Percentiles rank a stretch among this genome's conserved stretches.
Conservation (phyloP, 108 stramenopile genomes). For the Skeletonema costatum region DNA sequence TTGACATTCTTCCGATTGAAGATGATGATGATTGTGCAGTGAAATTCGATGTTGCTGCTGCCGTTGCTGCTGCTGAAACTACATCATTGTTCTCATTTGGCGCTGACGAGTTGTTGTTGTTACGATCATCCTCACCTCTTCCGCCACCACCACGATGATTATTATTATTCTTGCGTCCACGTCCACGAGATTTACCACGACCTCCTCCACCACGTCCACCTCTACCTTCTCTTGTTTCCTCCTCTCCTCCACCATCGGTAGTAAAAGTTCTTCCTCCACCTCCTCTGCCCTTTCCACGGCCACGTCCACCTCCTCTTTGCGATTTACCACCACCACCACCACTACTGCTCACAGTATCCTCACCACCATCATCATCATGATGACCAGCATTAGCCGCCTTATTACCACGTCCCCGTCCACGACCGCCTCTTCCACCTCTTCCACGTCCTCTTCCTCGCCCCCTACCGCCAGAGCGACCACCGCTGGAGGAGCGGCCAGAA, state of each 20-base stretch:
- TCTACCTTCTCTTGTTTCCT: background rate
- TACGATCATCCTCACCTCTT: background rate
- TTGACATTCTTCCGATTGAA: background rate
- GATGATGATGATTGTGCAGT: constrained; percentile 3
- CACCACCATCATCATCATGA: background rate
- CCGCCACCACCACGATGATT: background rate
- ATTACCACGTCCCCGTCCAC: constrained; percentile 15
- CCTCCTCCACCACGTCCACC: background rate
- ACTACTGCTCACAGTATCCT: background rate
- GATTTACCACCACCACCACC: constrained; percentile 6
- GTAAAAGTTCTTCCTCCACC: background rate
- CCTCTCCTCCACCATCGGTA: background rate
- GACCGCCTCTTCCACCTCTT: constrained; percentile 8
- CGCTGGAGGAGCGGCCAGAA: background rate
- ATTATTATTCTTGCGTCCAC: constrained; percentile 9
- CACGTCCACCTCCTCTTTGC: background rate
- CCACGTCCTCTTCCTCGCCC: constrained; percentile 5
- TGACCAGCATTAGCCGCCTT: background rate
- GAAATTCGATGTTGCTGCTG: background rate
- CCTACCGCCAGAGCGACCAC: background rate
- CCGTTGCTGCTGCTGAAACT: background rate
- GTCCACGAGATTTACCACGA: background rate
- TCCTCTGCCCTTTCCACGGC: background rate
- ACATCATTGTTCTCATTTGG: background rate
- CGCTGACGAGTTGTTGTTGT: background rate